phyloP scores from a whole-genome alignment of 208 protist genomes.

The Leishmania amazonensis region DNA sequence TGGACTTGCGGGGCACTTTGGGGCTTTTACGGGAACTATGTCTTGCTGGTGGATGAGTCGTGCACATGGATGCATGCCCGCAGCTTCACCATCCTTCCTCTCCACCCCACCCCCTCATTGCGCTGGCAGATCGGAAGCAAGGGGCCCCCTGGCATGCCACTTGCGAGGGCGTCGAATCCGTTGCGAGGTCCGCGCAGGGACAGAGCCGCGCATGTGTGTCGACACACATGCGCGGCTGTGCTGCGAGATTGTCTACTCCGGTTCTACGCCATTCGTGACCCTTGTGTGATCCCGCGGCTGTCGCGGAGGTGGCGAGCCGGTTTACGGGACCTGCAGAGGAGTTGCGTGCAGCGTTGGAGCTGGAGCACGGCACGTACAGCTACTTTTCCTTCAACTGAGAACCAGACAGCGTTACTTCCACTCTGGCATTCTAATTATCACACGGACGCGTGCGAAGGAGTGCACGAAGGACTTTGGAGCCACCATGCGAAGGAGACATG shows the following conservation, averaged over 20 bases:
- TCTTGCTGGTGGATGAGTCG: background rate
- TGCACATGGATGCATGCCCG: background rate
- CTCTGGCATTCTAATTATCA: background rate
- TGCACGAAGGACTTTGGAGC: background rate
- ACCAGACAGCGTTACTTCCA: background rate
- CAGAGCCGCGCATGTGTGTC: background rate
- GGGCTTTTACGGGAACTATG: background rate
- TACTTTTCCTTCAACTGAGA: constrained; percentile 11
- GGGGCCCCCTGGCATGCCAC: background rate
- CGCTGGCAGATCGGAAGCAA: background rate
- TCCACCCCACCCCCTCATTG: background rate
- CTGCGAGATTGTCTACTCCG: constrained; percentile 10
- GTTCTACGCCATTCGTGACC: constrained; percentile 14
- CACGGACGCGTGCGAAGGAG: background rate
- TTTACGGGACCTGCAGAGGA: constrained; percentile 10
- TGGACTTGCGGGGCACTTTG: background rate
- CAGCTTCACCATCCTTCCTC: background rate
- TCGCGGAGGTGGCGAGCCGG: constrained; percentile 12
- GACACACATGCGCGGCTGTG: background rate
- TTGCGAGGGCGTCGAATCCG: background rate
- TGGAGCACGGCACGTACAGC: constrained; percentile 10
- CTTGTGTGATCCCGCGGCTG: constrained; percentile 9
- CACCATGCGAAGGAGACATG: background rate
- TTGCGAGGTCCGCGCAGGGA: background rate
- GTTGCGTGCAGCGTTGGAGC: constrained; percentile 6